Conservation (phyloP, 2,329 filamentous ascomycete species). For the Aspergillus ustus region DNA sequence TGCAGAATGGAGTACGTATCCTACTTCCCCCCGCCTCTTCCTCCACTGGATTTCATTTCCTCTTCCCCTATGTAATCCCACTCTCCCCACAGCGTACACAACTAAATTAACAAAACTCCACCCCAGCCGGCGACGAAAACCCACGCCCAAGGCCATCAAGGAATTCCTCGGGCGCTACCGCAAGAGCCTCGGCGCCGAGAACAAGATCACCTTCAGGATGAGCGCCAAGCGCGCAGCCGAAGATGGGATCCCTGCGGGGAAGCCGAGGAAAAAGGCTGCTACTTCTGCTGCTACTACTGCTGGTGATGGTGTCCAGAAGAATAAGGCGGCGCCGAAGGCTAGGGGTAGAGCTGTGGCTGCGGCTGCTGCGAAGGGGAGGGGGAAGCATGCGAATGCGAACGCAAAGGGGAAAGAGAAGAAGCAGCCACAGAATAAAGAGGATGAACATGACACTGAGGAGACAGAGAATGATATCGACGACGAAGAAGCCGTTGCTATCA, state of each 20-base stretch:
- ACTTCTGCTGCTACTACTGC: neutral
- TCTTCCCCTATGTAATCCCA: neutral
- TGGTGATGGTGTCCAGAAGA: neutral
- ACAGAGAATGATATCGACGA: neutral
- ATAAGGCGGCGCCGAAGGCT: neutral
- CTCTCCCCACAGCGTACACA: too few species aligned
- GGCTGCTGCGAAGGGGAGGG: neutral
- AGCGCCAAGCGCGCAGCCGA: neutral
- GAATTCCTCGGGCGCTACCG: conserved; percentile 21
- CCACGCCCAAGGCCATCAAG: conserved; percentile 20
- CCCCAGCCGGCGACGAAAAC: conserved; percentile 17
- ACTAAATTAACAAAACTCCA: neutral
- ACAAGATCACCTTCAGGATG: conserved; percentile 17
- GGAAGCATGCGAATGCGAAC: neutral
- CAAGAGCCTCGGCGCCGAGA: conserved; percentile 8
- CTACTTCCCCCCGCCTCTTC: neutral
- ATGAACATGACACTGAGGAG: neutral
- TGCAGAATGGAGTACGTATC: conserved; percentile 13
- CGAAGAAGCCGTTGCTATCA: neutral
- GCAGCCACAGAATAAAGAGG: neutral
- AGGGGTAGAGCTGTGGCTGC: neutral
- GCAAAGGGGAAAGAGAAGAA: neutral
- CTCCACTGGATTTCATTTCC: too few species aligned
- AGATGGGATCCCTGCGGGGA: neutral
- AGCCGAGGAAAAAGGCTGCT: neutral